Base-by-base conservation (phyloP, 2,329 filamentous ascomycete species). In the Paecilomyces niveus region DNA sequence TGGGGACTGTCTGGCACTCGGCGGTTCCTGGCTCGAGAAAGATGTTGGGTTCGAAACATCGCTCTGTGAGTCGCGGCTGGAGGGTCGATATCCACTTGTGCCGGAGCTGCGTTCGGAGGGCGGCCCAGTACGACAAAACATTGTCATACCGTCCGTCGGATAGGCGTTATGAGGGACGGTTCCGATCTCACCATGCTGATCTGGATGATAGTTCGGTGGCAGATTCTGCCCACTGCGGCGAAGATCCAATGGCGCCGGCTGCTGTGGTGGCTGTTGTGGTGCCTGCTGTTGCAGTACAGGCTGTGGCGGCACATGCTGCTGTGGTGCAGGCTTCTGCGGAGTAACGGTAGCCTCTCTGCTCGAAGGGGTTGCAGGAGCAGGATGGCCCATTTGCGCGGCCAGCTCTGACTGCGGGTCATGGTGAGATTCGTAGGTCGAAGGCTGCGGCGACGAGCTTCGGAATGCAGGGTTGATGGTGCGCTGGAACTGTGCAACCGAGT, bases 391-490 rank as follows among this genome's bases (percentile, higher is more conserved):
- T 61, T 90, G 86, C 57, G 85, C 82, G 7, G 88, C 88, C 58
- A 94, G 76, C 51, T 84, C 83, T 6, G 88, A 89, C 66, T 92
- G 85, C 2, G 90, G 90, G 68, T 96, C 92, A 71, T 96, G 89
- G 65, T 96, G 92, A 35, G 92, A 96, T 69, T 95, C 91, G 65
- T 89, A 96, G 0, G 88, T 91, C 3, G 94, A 97, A 10, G 93
- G 93, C 69, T 96, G 92, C 1, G 95, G 94, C 7, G 94, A 99
- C 0, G 94, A 96, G n/a, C 89, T 92, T 61, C 95, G 85, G 79
- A 95, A 97, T 0, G 92, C 90, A 18, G 95, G 93, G 69, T 99
- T 99, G 76, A 97, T 96, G 57, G 89, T 92, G 60, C 94, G 84
- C 60, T 92, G 91, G 68, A 97, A 99, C 70, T 99, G 93, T 3